phyloP scores from a whole-genome alignment of 257 asterid species.

The Datura wrightii region DNA sequence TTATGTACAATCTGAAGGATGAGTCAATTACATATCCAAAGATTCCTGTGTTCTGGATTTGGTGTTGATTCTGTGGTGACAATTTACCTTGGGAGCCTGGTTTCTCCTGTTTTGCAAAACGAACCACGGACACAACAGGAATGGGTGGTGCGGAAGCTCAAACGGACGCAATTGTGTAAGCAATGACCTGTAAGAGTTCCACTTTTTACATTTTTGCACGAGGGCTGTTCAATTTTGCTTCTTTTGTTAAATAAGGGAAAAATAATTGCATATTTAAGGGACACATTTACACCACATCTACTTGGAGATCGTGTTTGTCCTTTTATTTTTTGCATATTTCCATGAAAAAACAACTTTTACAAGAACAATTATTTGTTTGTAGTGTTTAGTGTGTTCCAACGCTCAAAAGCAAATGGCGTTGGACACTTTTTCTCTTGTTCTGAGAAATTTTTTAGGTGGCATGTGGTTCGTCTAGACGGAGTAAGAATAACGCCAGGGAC shows the following conservation, averaged over 20 bases:
- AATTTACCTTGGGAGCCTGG: conserved; percentile 24
- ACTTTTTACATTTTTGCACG: no score
- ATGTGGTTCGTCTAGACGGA: neutral
- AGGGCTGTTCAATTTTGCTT: neutral
- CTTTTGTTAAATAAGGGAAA: neutral
- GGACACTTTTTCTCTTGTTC: no score
- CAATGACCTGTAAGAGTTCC: neutral
- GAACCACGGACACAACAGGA: neutral
- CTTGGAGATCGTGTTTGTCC: neutral
- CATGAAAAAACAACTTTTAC: neutral
- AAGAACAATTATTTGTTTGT: neutral
- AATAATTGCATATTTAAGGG: no score
- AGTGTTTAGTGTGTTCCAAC: no score
- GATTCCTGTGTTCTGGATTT: no score
- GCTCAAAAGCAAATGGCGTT: no score
- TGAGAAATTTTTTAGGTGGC: neutral
- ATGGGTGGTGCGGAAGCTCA: neutral
- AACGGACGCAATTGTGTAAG: neutral
- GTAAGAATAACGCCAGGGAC: no score
- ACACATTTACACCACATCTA: no score
- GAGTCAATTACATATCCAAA: no score
- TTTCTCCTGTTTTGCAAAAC: neutral
- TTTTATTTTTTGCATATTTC: neutral
- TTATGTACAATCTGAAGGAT: no score
- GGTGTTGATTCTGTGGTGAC: neutral